Evolutionary conservation across 306 rosid species (phyloP), one percentile per base, ranked within the genome.

Genomic region (Sechiopsis laciniata): DNA sequence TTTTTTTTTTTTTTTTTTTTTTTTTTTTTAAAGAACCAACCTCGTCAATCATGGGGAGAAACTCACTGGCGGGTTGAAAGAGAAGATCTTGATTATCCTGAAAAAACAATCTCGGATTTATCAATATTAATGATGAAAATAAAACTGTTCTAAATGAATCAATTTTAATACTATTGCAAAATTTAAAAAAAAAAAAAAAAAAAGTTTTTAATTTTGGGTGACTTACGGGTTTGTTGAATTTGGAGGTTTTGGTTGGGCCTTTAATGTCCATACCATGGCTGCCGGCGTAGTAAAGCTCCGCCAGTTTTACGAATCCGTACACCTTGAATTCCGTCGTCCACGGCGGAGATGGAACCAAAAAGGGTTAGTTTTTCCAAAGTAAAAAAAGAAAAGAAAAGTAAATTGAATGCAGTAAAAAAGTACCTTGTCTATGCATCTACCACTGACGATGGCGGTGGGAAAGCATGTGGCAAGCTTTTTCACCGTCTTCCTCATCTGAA

Each of bases 211-310:
- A 54, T n/a, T 17, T 54, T 16, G 2, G 20, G 10, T n/a, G 17
- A 74, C 91, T 95, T 82, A 95, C 82, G 64, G 85, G 92, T 80
- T 86, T 79, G 76, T 77, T 82, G 84, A 76, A 72, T 86, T 86
- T 88, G 71, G 89, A 80, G 76, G 80, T 82, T 83, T 82, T 91
- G 53, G 96, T 82, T 42, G 99, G 99, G 3, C 97, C 99, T 83
- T 86, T 80, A 71, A 94, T 94, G 78, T 94, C 99, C 99, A 94
- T 94, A 24, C 99, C 99, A 86, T 94, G 99, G 83, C 99, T 94
- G 73, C 99, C 99, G 40, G 99, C 99, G 79, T 94, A 94, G 83
- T 89, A 94, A 52, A 94, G 78, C 82, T 94, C 99, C 29, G 88
- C 90, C 83, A 94, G 77, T 3, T 82, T 85, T 73, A 94, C 91